Conservation (phyloP, 148 eudicot species). For the Chenopodium suecicum region DNA sequence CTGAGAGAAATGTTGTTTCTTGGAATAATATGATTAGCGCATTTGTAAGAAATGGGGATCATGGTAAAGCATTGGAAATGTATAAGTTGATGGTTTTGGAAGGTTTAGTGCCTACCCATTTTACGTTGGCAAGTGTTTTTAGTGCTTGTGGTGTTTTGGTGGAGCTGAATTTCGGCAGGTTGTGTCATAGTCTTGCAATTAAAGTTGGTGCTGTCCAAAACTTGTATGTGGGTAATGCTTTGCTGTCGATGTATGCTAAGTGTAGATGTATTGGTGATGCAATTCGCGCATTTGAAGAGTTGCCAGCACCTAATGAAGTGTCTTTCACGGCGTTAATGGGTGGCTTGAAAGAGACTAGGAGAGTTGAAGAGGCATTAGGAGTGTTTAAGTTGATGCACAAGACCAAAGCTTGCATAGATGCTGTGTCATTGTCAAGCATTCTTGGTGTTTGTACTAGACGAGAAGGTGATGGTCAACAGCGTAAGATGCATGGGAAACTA, state of each 20-base stretch:
- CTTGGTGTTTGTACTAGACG: constrained; percentile 52
- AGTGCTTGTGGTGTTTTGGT: constrained; percentile 63
- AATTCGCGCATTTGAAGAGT: constrained; percentile 46
- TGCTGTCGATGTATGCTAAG: constrained; percentile 72
- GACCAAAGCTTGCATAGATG: constrained; percentile 45
- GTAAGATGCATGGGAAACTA: constrained; percentile 40
- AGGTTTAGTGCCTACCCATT: constrained; percentile 64
- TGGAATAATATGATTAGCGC: constrained; percentile 74
- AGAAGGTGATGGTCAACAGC: constrained; percentile 29
- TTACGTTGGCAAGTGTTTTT: constrained; percentile 72
- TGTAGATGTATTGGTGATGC: constrained; percentile 49
- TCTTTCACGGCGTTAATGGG: constrained; percentile 81
- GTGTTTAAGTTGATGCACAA: constrained; percentile 59
- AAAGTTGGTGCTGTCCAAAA: constrained; percentile 61
- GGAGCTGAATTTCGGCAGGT: constrained; percentile 46
- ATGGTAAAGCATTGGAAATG: constrained; percentile 48
- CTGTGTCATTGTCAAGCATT: constrained; percentile 64
- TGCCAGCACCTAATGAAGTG: constrained; percentile 68
- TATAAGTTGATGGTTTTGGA: constrained; percentile 43
- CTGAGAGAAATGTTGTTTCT: constrained; percentile 59
- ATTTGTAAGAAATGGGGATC: constrained; percentile 38
- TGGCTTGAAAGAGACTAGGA: constrained; percentile 47
- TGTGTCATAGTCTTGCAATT: constrained; percentile 53
- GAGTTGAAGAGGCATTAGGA: constrained; percentile 54
- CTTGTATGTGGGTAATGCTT: constrained; percentile 69